Percentiles rank a stretch among this genome's conserved stretches.
These are phyloP conservation scores for Sherardia arvensis DNA, from an alignment of 257 asterid species.

Conservation along the genomic window DNA sequence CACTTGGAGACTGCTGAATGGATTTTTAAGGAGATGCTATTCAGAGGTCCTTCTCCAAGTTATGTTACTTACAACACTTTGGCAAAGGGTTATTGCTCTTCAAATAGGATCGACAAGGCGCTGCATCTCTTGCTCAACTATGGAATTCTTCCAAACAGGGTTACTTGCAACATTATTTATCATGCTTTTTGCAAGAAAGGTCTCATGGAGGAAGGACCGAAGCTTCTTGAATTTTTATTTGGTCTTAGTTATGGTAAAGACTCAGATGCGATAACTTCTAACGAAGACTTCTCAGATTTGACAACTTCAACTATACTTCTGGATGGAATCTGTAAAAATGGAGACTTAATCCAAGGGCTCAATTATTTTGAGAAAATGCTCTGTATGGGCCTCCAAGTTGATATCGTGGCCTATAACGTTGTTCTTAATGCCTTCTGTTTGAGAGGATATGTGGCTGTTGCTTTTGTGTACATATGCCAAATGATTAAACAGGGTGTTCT, in stretches of 20 bases:
- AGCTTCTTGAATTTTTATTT: constrained; percentile 49
- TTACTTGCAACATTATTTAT: constrained; percentile 72
- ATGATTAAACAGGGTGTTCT: constrained; percentile 63
- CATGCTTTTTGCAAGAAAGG: constrained; percentile 74
- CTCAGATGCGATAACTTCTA: constrained; percentile 31
- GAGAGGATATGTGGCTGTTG: constrained; percentile 36
- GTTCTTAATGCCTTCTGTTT: constrained; percentile 50
- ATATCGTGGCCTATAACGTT: constrained; percentile 73
- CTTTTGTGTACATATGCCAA: constrained; percentile 31
- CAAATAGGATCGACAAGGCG: constrained; percentile 49
- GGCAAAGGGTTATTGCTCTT: constrained; percentile 60
- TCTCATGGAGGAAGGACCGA: constrained; percentile 37
- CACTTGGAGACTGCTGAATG: constrained; percentile 57
- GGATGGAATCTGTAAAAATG: constrained; percentile 68
- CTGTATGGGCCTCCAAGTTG: constrained; percentile 30
- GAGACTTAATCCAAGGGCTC: constrained; percentile 46
- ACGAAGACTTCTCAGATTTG: constrained; percentile 28
- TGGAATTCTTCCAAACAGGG: constrained; percentile 55
- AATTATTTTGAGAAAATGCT: constrained; percentile 41
- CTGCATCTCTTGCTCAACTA: constrained; percentile 43
- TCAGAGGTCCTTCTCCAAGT: constrained; percentile 60
- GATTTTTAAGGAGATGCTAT: constrained; percentile 52
- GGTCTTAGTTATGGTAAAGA: constrained; percentile 28
- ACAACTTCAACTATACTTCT: constrained; percentile 65
- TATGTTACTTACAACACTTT: constrained; percentile 80